Percentiles rank a stretch among this genome's conserved stretches.
Evolutionary conservation across 164 flowering plant genomes (phyloP).

Genomic region (Magnolia officinalis): DNA sequence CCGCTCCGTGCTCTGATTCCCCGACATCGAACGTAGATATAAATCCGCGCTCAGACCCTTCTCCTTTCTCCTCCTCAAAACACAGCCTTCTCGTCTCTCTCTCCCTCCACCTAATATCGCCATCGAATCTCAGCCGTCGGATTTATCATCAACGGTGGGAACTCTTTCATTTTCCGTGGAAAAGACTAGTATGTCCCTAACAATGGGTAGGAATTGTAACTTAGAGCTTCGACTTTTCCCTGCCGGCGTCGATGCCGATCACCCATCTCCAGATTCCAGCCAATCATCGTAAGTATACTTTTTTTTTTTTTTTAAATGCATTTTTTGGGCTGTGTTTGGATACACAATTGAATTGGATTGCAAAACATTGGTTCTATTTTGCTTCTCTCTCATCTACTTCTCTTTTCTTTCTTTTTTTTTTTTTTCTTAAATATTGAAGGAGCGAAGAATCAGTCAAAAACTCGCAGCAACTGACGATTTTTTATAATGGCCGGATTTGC

Average conservation of each 20-base stretch:
- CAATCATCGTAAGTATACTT: not conserved
- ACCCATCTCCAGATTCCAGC: not conserved
- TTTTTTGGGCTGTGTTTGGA: too few relatives aligned
- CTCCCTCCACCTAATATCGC: not conserved
- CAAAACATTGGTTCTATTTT: too few relatives aligned
- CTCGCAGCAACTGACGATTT: conserved; percentile 38
- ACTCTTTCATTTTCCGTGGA: not conserved
- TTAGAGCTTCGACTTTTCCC: conserved; percentile 4
- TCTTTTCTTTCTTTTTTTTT: not conserved
- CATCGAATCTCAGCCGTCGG: not conserved
- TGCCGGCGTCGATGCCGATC: not conserved
- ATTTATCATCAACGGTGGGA: not conserved
- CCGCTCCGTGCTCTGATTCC: not conserved
- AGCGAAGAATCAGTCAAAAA: not conserved
- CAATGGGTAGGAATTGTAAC: not conserved
- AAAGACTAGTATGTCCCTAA: too few relatives aligned
- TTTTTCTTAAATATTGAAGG: not conserved
- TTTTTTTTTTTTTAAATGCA: not conserved
- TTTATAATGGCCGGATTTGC: conserved; percentile 44
- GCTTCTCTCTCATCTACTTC: too few relatives aligned
- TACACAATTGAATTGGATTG: too few relatives aligned
- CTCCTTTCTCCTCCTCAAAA: not conserved
- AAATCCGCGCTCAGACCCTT: not conserved
- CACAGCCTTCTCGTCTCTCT: not conserved
- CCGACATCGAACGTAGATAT: not conserved